Evolutionary conservation across 805 yeast species (phyloP).

Genomic region (Wickerhamomyces ciferrii): DNA sequence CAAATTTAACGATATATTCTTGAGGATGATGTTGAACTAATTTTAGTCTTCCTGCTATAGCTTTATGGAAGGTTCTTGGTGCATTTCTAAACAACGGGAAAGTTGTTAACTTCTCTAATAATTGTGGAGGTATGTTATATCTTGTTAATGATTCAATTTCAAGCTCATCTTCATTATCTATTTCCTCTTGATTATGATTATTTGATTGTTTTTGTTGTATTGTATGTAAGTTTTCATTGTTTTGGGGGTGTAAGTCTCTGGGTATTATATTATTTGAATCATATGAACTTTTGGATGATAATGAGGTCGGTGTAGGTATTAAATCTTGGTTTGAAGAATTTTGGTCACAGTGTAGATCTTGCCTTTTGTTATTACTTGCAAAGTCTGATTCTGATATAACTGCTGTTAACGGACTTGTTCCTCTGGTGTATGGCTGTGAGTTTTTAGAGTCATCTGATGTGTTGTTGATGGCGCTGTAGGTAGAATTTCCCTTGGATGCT

Average conservation of each 20-base stretch:
- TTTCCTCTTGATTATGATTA: background rate
- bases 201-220: background rate
- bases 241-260: background rate
- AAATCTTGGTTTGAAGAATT: background rate
- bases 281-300: background rate
- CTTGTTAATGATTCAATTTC: background rate
- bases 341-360: background rate
- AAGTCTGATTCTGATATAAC: background rate
- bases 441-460: background rate
- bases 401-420: background rate
- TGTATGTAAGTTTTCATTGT: background rate
- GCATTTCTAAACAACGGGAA: slow-evolving; percentile 66
- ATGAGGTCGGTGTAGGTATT: background rate
- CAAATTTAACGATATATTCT: slow-evolving; percentile 62
- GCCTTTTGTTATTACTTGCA: background rate
- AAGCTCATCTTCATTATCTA: background rate
- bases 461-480: background rate
- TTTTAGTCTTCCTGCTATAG: slow-evolving; percentile 51
- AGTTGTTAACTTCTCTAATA: slow-evolving; percentile 47
- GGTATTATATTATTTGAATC: background rate
- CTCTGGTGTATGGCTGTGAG: background rate
- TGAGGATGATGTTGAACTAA: slow-evolving; percentile 63
- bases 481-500: background rate
- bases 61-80: slow-evolving; percentile 57
- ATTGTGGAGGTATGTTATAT: slow-evolving; percentile 41